A percentile compares a stretch with the other conserved stretches of the same genome.
These are phyloP conservation scores for Tephrocybe sp. DNA, from an alignment of 768 basidiomycete species.

Conservation along the genomic window DNA sequence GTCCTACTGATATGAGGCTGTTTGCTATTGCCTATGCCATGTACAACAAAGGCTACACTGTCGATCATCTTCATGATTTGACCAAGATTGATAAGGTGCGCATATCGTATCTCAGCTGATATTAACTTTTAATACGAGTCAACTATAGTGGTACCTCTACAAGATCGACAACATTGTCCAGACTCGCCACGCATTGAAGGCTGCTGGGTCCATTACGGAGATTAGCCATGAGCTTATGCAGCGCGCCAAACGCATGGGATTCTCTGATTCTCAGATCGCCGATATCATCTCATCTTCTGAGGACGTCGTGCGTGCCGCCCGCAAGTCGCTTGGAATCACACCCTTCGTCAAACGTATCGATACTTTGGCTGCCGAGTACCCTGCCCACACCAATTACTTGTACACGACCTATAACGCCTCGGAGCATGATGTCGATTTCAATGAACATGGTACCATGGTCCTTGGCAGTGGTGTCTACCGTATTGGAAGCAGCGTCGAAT, in stretches of 20 bases:
- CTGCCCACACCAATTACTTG: slow-evolving; percentile 98
- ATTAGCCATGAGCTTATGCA: slow-evolving; percentile 77
- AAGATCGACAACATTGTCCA: slow-evolving; percentile 99
- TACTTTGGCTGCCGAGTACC: slow-evolving; percentile 97
- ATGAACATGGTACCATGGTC: slow-evolving; percentile 99
- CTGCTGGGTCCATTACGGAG: slow-evolving; percentile 63
- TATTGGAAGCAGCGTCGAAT: slow-evolving; percentile 98
- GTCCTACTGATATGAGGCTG: slow-evolving; percentile 92
- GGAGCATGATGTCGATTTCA: slow-evolving; percentile 91
- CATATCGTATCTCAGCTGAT: neutral
- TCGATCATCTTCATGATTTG: slow-evolving; percentile 86
- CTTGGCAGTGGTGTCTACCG: slow-evolving; percentile 97
- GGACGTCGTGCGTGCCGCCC: slow-evolving; percentile 74
- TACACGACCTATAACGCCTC: slow-evolving; percentile 99
- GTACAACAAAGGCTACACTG: slow-evolving; percentile 88
- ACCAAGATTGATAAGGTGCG: slow-evolving; percentile 97
- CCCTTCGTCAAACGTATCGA: slow-evolving; percentile 99
- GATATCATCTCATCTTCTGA: slow-evolving; percentile 74
- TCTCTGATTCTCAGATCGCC: slow-evolving; percentile 91
- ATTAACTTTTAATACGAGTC: neutral
- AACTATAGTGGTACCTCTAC: slow-evolving; percentile 88
- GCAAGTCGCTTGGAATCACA: slow-evolving; percentile 85
- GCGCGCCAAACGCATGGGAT: slow-evolving; percentile 92
- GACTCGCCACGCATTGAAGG: slow-evolving; percentile 73
- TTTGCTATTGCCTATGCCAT: slow-evolving; percentile 98